Conservation (phyloP, 2,329 filamentous ascomycete species). For the Aspergillus sp. region DNA sequence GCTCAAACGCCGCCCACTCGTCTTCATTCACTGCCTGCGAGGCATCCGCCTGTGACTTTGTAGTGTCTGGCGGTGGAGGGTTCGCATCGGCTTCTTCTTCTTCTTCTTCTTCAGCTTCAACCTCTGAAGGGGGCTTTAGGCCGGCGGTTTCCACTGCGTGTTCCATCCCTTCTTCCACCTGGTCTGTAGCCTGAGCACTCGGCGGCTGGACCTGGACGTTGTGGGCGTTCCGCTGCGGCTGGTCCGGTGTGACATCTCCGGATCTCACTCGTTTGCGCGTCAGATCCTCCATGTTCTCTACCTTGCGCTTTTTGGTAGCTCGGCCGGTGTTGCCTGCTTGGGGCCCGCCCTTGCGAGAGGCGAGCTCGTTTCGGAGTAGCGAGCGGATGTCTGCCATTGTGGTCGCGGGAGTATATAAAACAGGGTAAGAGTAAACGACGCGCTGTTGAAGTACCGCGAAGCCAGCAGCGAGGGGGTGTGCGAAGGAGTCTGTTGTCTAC, state of each 20-base stretch:
- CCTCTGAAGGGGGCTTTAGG: slow-evolving; percentile 12
- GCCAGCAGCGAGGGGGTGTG: background rate
- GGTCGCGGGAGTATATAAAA: background rate
- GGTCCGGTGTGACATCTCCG: slow-evolving; percentile 21
- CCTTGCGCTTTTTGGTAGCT: slow-evolving; percentile 47
- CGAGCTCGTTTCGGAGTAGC: slow-evolving; percentile 67
- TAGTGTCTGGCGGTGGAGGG: slow-evolving; percentile 4
- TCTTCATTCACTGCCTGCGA: slow-evolving; percentile 53
- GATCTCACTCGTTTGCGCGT: slow-evolving; percentile 38
- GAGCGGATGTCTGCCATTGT: slow-evolving; percentile 70
- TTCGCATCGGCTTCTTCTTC: slow-evolving; percentile 3
- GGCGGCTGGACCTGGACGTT: slow-evolving; percentile 12
- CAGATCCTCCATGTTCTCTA: slow-evolving; percentile 31
- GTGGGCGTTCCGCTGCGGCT: slow-evolving; percentile 23
- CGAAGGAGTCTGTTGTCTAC: slow-evolving; percentile 2
- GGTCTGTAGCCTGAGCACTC: slow-evolving; percentile 15
- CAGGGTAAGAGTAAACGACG: background rate
- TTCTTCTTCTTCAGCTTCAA: slow-evolving; percentile 8
- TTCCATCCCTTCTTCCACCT: slow-evolving; percentile 17
- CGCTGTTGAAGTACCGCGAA: background rate
- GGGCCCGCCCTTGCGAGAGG: slow-evolving; percentile 60
- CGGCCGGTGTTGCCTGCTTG: slow-evolving; percentile 33
- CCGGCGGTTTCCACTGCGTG: slow-evolving; percentile 16
- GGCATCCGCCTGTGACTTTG: slow-evolving; percentile 6
- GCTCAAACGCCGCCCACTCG: slow-evolving; percentile 81